These are phyloP conservation scores for Lagerstroemia speciosa DNA, from an alignment of 345 rosid species.

Conservation along the genomic window DNA sequence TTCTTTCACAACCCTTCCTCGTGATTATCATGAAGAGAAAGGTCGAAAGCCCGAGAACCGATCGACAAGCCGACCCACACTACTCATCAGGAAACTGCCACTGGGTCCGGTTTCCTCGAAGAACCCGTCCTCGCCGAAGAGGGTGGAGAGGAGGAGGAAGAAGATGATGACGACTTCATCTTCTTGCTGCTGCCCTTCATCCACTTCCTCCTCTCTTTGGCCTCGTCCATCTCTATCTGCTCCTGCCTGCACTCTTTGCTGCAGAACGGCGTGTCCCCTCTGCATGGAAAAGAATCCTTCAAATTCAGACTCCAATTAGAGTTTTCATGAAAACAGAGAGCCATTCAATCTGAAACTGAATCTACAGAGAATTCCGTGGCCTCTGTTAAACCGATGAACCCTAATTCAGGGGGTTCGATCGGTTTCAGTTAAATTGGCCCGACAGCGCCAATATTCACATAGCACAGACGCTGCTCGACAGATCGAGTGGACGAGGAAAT, in stretches of 20 bases:
- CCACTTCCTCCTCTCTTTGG: slow-evolving; percentile 37
- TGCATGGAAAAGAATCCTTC: slow-evolving; percentile 15
- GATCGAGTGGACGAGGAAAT: neutral
- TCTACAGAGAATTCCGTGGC: no score
- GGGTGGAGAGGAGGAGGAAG: slow-evolving; percentile 29
- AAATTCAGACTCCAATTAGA: no score
- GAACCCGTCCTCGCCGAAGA: slow-evolving; percentile 15
- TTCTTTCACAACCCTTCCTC: neutral
- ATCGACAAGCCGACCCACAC: neutral
- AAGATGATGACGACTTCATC: slow-evolving; percentile 19
- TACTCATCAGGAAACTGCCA: neutral
- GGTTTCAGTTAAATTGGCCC: no score
- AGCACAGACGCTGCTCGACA: no score
- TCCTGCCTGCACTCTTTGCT: slow-evolving; percentile 81
- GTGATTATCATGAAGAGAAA: neutral
- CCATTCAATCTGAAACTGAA: no score
- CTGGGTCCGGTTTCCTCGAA: slow-evolving; percentile 18
- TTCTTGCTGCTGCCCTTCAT: slow-evolving; percentile 17
- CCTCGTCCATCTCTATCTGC: slow-evolving; percentile 64
- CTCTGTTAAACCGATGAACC: no score
- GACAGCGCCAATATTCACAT: no score
- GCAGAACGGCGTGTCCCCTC: slow-evolving; percentile 67
- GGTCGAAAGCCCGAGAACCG: neutral
- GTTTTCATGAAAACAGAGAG: no score
- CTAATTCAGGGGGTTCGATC: no score